phyloP scores from a whole-genome alignment of 2,329 filamentous ascomycete species.

The Xylariaceae sp. region DNA sequence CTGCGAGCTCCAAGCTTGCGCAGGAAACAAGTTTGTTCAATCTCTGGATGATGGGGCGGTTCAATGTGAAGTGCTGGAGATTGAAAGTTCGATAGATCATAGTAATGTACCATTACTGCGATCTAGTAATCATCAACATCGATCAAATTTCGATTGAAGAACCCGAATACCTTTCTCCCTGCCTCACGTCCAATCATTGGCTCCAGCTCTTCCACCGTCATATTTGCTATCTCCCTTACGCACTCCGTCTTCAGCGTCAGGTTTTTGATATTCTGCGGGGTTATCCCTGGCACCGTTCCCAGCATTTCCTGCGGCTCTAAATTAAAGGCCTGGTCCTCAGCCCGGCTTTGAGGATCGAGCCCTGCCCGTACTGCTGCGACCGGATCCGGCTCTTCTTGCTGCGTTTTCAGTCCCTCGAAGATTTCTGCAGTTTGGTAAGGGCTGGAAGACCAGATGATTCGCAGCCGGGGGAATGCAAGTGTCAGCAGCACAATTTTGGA shows the following conservation, averaged over 20 bases:
- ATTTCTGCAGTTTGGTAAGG: slow-evolving; percentile 98
- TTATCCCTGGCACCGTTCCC: slow-evolving; percentile 77
- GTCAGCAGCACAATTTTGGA: slow-evolving; percentile 89
- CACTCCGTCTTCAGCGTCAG: slow-evolving; percentile 71
- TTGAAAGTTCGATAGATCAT: too few species aligned
- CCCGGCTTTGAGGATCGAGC: slow-evolving; percentile 59
- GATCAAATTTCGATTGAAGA: slow-evolving; percentile 68
- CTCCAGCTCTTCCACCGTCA: slow-evolving; percentile 68
- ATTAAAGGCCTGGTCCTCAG: slow-evolving; percentile 68
- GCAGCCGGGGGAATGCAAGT: slow-evolving; percentile 81
- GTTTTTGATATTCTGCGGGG: slow-evolving; percentile 68
- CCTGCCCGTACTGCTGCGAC: slow-evolving; percentile 80
- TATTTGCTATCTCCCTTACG: slow-evolving; percentile 80
- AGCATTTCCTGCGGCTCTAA: slow-evolving; percentile 89
- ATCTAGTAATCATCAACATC: slow-evolving; percentile 45
- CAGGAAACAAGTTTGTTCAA: too few species aligned
- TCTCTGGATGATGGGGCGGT: too few species aligned
- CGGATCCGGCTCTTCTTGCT: slow-evolving; percentile 86
- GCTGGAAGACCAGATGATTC: slow-evolving; percentile 89
- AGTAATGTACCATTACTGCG: too few species aligned
- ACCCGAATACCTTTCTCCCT: slow-evolving; percentile 69
- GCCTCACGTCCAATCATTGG: slow-evolving; percentile 73
- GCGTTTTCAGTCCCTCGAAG: slow-evolving; percentile 87
- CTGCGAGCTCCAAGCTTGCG: too few species aligned
- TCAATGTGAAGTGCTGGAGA: too few species aligned